Evolutionary conservation across 352 stramenopile genomes (phyloP).

Genomic region (Pelagophyceae sp.): DNA sequence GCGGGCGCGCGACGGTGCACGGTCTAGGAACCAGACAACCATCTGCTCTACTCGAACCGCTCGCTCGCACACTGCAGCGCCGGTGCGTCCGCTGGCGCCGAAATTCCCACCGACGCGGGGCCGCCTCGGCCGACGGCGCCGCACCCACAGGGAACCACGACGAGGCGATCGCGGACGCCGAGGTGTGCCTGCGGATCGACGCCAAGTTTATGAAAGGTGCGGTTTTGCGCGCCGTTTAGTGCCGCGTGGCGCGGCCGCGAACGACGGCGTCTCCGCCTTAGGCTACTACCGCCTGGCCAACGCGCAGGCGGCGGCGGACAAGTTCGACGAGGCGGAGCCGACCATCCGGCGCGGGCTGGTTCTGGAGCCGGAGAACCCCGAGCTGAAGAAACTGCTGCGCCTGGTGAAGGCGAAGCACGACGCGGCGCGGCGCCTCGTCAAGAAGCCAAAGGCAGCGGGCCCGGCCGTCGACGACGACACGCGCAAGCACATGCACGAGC

Average conservation of each 20-base stretch:
- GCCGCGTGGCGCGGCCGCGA: no score
- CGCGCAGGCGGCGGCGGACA: slow-evolving; percentile 49
- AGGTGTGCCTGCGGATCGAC: slow-evolving; percentile 56
- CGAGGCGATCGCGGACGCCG: slow-evolving; percentile 47
- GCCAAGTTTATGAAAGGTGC: slow-evolving; percentile 60
- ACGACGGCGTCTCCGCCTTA: no score
- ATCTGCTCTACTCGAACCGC: slow-evolving; percentile 18
- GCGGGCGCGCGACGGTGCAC: neutral
- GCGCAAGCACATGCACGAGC: slow-evolving; percentile 13
- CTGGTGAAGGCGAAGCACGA: slow-evolving; percentile 41
- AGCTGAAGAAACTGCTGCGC: slow-evolving; percentile 51
- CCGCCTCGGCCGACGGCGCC: no score
- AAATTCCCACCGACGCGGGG: slow-evolving; percentile 3
- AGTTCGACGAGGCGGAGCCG: slow-evolving; percentile 46
- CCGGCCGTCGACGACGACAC: neutral
- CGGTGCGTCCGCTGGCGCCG: no score
- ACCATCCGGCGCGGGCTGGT: slow-evolving; percentile 52
- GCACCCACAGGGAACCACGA: slow-evolving; percentile 47
- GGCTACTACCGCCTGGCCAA: slow-evolving; percentile 58
- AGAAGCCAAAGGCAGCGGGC: neutral
- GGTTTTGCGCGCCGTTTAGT: no score
- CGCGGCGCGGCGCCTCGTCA: neutral
- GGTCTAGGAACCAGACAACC: slow-evolving; percentile 4
- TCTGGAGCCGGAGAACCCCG: slow-evolving; percentile 51
- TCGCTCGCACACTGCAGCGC: slow-evolving; percentile 48